A percentile compares a stretch with the other conserved stretches of the same genome.
Conservation (phyloP, 176 grass and related monocot genomes). For the Triticum aestivum region DNA sequence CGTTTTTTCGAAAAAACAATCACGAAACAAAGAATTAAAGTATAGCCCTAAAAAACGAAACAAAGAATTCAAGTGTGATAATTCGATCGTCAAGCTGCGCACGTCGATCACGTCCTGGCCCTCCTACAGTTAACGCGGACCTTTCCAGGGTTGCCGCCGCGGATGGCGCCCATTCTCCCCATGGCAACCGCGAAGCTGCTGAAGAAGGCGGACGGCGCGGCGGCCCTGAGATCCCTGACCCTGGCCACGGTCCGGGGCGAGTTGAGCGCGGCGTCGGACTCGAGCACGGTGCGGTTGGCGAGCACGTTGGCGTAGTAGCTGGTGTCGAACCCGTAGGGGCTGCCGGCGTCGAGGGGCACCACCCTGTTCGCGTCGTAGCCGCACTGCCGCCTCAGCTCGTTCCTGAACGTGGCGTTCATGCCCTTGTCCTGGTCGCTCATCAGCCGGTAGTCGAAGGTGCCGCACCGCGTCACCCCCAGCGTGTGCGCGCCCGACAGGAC, state of each 20-base stretch:
- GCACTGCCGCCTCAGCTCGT: conserved; percentile 33
- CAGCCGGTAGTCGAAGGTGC: conserved; percentile 35
- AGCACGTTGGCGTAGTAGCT: conserved; percentile 54
- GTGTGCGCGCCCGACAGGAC: conserved; percentile 56
- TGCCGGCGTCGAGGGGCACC: conserved; percentile 42
- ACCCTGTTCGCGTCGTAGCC: conserved; percentile 7
- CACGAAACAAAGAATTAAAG: too few species aligned
- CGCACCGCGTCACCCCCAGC: conserved; percentile 24
- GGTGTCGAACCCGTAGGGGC: conserved; percentile 37
- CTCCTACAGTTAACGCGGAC: conserved; percentile 23
- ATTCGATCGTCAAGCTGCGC: not conserved
- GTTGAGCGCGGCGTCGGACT: conserved; percentile 52
- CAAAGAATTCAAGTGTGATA: not conserved
- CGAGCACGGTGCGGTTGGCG: conserved; percentile 38
- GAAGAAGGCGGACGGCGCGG: not conserved
- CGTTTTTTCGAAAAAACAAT: too few species aligned
- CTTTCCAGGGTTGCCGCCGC: conserved; percentile 9
- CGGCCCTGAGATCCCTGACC: conserved; percentile 26
- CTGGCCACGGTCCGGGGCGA: conserved; percentile 12
- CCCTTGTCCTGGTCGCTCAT: conserved; percentile 27
- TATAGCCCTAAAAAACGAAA: too few species aligned
- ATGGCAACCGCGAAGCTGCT: conserved; percentile 42
- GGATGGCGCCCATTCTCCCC: conserved; percentile 55
- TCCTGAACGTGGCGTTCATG: conserved; percentile 34
- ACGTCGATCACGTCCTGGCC: conserved; percentile 33